Conservation (phyloP, 805 yeast genomes). For the Metschnikowia reukaufii region DNA sequence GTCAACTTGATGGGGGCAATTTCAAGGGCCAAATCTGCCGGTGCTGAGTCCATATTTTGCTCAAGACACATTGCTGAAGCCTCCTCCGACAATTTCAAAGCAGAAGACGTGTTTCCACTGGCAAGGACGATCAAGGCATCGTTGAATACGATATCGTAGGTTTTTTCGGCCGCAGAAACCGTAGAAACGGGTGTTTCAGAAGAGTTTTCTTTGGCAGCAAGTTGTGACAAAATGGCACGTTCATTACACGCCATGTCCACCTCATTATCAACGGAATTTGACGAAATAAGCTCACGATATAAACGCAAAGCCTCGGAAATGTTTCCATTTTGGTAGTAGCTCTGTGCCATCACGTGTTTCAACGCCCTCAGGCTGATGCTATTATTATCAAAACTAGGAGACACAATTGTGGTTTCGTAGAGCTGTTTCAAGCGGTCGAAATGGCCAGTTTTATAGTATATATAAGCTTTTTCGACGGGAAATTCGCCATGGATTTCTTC, state of each 20-base stretch:
- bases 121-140: slow-evolving; percentile 51
- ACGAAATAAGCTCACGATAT: slow-evolving; percentile 42
- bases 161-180: slow-evolving; percentile 21
- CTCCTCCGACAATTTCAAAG: slow-evolving; percentile 44
- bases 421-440: slow-evolving; percentile 27
- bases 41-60: slow-evolving; percentile 33
- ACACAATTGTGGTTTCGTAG: slow-evolving; percentile 6
- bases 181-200: slow-evolving; percentile 4
- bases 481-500: slow-evolving; percentile 37
- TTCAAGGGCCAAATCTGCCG: slow-evolving; percentile 50
- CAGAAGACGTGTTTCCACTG: slow-evolving; percentile 35
- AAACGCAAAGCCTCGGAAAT: slow-evolving; percentile 42
- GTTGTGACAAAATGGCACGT: slow-evolving; percentile 63
- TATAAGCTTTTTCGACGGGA: slow-evolving; percentile 55
- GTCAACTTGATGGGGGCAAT: slow-evolving; percentile 62
- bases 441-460: slow-evolving; percentile 57
- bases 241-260: slow-evolving; percentile 63
- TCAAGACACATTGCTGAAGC: slow-evolving; percentile 46
- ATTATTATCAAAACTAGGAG: slow-evolving; percentile 9
- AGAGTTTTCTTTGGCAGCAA: slow-evolving; percentile 17
- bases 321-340: slow-evolving; percentile 49
- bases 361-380: slow-evolving; percentile 35
- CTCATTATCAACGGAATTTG: slow-evolving; percentile 42
- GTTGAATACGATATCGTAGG: slow-evolving; percentile 64
- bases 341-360: slow-evolving; percentile 54